A percentile compares a stretch with the other conserved stretches of the same genome.
phyloP scores from a whole-genome alignment of 768 basidiomycete genomes.

The Gloeophyllum trabeum region DNA sequence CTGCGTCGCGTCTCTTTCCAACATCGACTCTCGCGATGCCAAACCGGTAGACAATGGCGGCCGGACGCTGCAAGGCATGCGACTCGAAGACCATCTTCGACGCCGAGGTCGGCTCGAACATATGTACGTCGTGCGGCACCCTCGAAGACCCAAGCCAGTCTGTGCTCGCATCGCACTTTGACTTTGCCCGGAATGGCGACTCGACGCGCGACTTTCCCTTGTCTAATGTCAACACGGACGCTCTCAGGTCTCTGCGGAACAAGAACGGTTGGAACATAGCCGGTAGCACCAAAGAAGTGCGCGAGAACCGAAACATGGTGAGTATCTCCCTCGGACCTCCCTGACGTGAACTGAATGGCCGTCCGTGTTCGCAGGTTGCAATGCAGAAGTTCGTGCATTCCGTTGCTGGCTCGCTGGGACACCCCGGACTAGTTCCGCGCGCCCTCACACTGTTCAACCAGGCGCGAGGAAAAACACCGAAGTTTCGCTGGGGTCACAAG shows the following conservation, averaged over 20 bases:
- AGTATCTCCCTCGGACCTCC: slow-evolving; percentile 10
- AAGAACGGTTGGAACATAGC: slow-evolving; percentile 48
- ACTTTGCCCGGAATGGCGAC: slow-evolving; percentile 10
- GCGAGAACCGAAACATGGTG: slow-evolving; percentile 55
- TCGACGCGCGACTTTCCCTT: neutral
- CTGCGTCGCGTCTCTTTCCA: too few species aligned
- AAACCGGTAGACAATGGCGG: too few species aligned
- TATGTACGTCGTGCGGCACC: slow-evolving; percentile 67
- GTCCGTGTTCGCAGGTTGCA: slow-evolving; percentile 32
- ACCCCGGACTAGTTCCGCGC: slow-evolving; percentile 51
- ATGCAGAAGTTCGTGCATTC: slow-evolving; percentile 55
- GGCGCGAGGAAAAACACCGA: slow-evolving; percentile 38
- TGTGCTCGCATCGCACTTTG: slow-evolving; percentile 38
- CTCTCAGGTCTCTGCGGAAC: slow-evolving; percentile 38
- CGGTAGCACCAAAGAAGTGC: slow-evolving; percentile 55
- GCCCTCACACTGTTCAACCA: slow-evolving; percentile 60
- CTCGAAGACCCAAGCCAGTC: slow-evolving; percentile 52
- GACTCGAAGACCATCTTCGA: slow-evolving; percentile 39
- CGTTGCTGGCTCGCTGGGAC: slow-evolving; percentile 46
- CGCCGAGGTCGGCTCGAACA: slow-evolving; percentile 44
- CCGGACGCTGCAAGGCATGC: slow-evolving; percentile 37
- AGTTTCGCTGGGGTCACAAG: slow-evolving; percentile 65
- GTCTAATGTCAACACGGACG: slow-evolving; percentile 9
- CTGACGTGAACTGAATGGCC: slow-evolving; percentile 8
- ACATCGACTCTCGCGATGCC: too few species aligned